Evolutionary conservation across 2,329 filamentous ascomycete species (phyloP), one percentile per base, ranked within the genome.

Genomic region (Neurospora sp.): DNA sequence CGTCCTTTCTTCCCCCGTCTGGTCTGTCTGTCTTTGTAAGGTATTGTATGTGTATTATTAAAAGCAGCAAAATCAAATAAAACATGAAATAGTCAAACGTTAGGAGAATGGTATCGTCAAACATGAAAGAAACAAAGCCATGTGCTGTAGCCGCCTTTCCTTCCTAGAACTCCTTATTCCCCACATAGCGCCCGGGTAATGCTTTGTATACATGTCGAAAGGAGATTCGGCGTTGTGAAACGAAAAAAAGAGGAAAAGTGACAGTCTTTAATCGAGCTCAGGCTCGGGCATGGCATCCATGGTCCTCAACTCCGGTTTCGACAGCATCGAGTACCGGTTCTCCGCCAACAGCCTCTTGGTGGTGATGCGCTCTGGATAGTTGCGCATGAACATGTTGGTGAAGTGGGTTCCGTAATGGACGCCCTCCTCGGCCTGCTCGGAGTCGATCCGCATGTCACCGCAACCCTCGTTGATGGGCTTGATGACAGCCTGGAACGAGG

Each of bases 381-480:
- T 85, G 17, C 82, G 78, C 76, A 84, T 76, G 70, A 80, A 84
- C 83, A 85, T 85, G 69, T 84, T 82, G 42, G 83, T 85, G 71
- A 85, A 85, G 73, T 85, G 82, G 0, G 80, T 84, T n/a, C 83
- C 83, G 72, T 85, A 85, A 73, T 84, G 82, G 7, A 85, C 81
- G 3, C 82, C 80, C n/a, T 81, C 78, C 5, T 36, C 38, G 1
- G 70, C 66, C 6, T 70, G 68, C 71, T 67, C 2, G 76, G 76
- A 28, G 74, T 72, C 68, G 78, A 76, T 3, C 78, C 76, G 7
- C 68, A 68, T 38, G 33, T 67, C 76, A 8, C 80, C 75, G 70
- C 80, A 82, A 2, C 80, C 80, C 3, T 58, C 69, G 0, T 78
- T 76, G 8, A 85, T 76, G 0, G 83, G 82, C 73, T 79, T 80